These are phyloP conservation scores for Lasiodiplodia citricola DNA, from an alignment of 2,329 filamentous ascomycete species.

Conservation along the genomic window DNA sequence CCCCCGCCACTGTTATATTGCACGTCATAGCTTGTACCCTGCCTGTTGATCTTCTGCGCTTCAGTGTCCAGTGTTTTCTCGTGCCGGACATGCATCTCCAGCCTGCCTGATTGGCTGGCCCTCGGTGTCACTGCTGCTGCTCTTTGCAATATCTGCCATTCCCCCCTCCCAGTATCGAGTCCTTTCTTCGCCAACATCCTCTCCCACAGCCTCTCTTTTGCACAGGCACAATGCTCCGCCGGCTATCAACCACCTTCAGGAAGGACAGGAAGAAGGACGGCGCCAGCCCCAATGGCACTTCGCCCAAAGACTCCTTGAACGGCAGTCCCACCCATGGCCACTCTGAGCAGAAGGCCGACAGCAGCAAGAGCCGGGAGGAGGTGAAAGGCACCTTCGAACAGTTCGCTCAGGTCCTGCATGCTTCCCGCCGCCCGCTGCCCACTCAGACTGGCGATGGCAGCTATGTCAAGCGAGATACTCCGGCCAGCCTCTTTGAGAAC, in stretches of 20 bases:
- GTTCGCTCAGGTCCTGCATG: constrained; percentile 31
- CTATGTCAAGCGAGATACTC: constrained; percentile 49
- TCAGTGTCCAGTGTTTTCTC: background rate
- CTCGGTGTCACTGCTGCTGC: background rate
- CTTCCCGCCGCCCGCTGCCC: constrained; percentile 29
- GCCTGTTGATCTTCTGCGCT: background rate
- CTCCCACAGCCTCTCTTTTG: background rate
- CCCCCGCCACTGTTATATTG: background rate
- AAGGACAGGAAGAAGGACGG: constrained; percentile 31
- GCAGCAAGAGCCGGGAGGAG: constrained; percentile 23
- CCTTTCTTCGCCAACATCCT: background rate
- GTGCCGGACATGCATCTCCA: background rate
- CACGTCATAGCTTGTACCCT: background rate
- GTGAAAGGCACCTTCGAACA: constrained; percentile 27
- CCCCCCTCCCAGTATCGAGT: background rate
- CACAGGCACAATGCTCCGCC: constrained; percentile 26
- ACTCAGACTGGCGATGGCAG: constrained; percentile 37
- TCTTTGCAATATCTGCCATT: background rate
- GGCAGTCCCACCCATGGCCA: constrained; percentile 14
- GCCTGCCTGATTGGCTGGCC: constrained; percentile 16
- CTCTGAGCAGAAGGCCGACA: constrained; percentile 30
- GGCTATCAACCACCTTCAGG: constrained; percentile 30
- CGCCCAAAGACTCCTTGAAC: constrained; percentile 15
- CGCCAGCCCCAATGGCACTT: constrained; percentile 25
- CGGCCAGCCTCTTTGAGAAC: constrained; percentile 59